Base-by-base conservation (phyloP, 179 eudicot species). In the Drosera spatulata region DNA sequence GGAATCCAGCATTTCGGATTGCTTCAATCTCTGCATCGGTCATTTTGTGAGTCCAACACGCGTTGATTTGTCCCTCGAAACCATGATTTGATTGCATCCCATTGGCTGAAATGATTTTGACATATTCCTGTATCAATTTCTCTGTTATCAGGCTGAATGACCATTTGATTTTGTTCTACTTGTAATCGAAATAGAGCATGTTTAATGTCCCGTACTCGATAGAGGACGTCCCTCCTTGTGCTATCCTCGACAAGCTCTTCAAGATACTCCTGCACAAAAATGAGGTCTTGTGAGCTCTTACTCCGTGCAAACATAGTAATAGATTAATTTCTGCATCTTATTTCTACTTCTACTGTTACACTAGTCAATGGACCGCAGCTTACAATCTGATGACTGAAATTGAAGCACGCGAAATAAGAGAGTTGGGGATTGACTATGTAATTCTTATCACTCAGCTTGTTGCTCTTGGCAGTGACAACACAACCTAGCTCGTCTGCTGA, bases 21-120 rank as follows among this genome's bases (percentile, higher is more conserved):
- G 55, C 59, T 62, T 90, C 95, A 45, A 86, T 57, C 41, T 94
- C 99, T 56, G 59, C 55, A 49, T 55, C 57, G 44, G 94, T 78
- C 80, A 94, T 61, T 64, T 83, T 81, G 73, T 94, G 99, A 49
- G 78, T 86, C 99, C 99, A 94, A 65, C 99, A 94, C 15, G 99
- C 99, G 67, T 84, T 77, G 9, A 87, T 60, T 76, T 94, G 99
- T 52, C 99, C 99, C 66, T 90, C 99, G 62, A 94, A 81, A 56
- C 97, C 97, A 65, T 83, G 71, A 68, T 73, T 90, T 6, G 95
- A 78, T 66, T 94, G 99, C 99, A 93, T 86, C 61, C 99, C 99
- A 40, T 76, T 77, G 58, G 86, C 66, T 59, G 99, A 86, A 75
- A 93, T 82, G 3, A 81, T 88, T 71, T 83, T 79, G 50, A 89